These are phyloP conservation scores for Malus orientalis DNA, from an alignment of 306 rosid genomes.

Conservation along the genomic window DNA sequence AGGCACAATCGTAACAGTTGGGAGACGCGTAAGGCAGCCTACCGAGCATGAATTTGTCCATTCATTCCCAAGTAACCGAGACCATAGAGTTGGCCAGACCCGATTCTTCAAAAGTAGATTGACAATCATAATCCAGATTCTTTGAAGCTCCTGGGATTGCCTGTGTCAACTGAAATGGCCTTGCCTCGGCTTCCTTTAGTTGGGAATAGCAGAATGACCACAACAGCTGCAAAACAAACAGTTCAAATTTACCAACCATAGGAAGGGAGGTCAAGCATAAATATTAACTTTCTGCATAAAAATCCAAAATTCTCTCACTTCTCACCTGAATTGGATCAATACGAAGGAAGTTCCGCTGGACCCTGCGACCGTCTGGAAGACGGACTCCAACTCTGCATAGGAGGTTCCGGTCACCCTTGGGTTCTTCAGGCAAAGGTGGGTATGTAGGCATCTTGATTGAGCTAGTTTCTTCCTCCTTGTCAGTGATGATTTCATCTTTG, in stretches of 20 bases:
- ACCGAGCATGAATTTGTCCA: slow-evolving; percentile 9
- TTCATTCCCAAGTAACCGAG: slow-evolving; percentile 85
- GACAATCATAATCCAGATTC: slow-evolving; percentile 50
- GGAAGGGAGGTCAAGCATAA: neutral
- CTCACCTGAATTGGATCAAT: slow-evolving; percentile 77
- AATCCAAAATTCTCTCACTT: neutral
- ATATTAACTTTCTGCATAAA: neutral
- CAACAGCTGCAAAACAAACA: slow-evolving; percentile 55
- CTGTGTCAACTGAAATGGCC: slow-evolving; percentile 58
- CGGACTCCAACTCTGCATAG: slow-evolving; percentile 82
- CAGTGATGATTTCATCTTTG: slow-evolving; percentile 27
- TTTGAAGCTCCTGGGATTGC: slow-evolving; percentile 86
- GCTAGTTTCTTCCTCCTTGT: slow-evolving; percentile 33
- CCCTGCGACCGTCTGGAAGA: slow-evolving; percentile 86
- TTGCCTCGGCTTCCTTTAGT: slow-evolving; percentile 56
- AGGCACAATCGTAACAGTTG: neutral
- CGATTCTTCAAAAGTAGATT: slow-evolving; percentile 60
- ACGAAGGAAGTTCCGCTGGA: slow-evolving; percentile 69
- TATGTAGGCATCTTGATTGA: slow-evolving; percentile 40
- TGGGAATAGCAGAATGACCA: slow-evolving; percentile 81
- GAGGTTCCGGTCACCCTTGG: slow-evolving; percentile 68
- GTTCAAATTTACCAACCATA: neutral
- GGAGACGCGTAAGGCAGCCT: neutral
- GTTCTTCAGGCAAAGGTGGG: slow-evolving; percentile 81
- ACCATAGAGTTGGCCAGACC: slow-evolving; percentile 96